A percentile compares a stretch with the other conserved stretches of the same genome.
Evolutionary conservation across 2,329 filamentous ascomycete species (phyloP).

Genomic region (Esteya vermicola): DNA sequence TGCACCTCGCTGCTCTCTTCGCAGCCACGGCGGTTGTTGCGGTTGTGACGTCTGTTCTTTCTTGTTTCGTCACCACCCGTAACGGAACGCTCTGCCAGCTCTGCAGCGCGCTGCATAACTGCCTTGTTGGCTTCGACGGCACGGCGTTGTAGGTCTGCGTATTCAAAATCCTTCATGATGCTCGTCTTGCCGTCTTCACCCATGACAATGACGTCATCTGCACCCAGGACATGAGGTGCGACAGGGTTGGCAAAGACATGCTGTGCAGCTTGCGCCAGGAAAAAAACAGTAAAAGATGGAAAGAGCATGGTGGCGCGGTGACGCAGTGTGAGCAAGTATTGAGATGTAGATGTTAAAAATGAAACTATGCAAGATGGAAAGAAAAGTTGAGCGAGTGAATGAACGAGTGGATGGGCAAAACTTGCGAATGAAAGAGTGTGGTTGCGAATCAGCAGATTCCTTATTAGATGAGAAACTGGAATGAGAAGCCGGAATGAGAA

Average conservation of each 20-base stretch:
- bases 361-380: too few relatives aligned
- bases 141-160: background rate
- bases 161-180: background rate
- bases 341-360: too few relatives aligned
- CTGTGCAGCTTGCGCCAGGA: background rate
- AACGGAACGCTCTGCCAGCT: too few relatives aligned
- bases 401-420: too few relatives aligned
- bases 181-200: background rate
- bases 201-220: conserved; percentile 1
- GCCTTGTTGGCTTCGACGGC: background rate
- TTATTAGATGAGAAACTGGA: too few relatives aligned
- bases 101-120: background rate
- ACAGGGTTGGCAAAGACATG: background rate
- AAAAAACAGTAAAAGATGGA: background rate
- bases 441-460: too few relatives aligned
- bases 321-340: too few relatives aligned
- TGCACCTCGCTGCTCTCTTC: conserved; percentile 1
- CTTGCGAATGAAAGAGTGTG: too few relatives aligned
- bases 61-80: too few relatives aligned
- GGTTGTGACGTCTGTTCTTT: background rate
- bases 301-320: too few relatives aligned
- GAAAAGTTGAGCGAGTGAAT: too few relatives aligned
- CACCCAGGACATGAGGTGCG: background rate
- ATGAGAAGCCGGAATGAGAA: too few relatives aligned
- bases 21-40: background rate